Evolutionary conservation across 2,329 filamentous ascomycete species (phyloP).

Genomic region (Aspergillus aculeatus): DNA sequence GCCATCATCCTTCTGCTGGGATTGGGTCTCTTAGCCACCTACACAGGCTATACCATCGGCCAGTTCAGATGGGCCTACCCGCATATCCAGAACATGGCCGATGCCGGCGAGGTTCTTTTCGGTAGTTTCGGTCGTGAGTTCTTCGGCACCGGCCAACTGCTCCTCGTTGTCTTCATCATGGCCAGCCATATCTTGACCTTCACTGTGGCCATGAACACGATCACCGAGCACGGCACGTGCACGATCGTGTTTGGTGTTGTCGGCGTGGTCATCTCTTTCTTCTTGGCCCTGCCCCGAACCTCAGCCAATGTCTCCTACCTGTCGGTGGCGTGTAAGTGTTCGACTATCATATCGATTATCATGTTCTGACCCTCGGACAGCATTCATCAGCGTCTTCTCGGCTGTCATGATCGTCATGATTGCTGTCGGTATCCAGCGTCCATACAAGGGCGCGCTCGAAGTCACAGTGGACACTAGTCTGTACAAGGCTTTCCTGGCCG

Average conservation of each 20-base stretch:
- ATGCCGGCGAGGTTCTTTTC: conserved; percentile 61
- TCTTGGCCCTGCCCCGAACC: conserved; percentile 59
- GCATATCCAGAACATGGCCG: conserved; percentile 62
- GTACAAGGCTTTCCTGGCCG: conserved; percentile 55
- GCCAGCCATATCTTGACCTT: conserved; percentile 68
- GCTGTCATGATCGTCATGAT: conserved; percentile 66
- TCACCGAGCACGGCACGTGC: conserved; percentile 60
- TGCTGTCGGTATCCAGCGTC: conserved; percentile 55
- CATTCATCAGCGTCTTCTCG: conserved; percentile 61
- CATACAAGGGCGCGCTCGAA: conserved; percentile 31
- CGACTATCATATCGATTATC: no score
- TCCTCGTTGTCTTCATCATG: conserved; percentile 66
- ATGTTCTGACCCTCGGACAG: background rate
- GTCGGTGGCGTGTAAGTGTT: conserved; percentile 50
- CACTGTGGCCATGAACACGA: conserved; percentile 62
- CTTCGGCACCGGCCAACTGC: conserved; percentile 57
- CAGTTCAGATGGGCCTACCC: conserved; percentile 57
- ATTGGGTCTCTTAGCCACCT: conserved; percentile 55
- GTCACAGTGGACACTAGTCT: conserved; percentile 45
- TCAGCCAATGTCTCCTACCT: conserved; percentile 59
- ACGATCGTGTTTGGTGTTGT: conserved; percentile 61
- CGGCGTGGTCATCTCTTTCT: conserved; percentile 56
- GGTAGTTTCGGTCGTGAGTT: conserved; percentile 62
- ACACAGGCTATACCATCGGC: conserved; percentile 58
- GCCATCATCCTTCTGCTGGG: conserved; percentile 50